A percentile compares a stretch with the other conserved stretches of the same genome.
phyloP scores from a whole-genome alignment of 768 basidiomycete genomes.

The Hygrophorus pudorinus region DNA sequence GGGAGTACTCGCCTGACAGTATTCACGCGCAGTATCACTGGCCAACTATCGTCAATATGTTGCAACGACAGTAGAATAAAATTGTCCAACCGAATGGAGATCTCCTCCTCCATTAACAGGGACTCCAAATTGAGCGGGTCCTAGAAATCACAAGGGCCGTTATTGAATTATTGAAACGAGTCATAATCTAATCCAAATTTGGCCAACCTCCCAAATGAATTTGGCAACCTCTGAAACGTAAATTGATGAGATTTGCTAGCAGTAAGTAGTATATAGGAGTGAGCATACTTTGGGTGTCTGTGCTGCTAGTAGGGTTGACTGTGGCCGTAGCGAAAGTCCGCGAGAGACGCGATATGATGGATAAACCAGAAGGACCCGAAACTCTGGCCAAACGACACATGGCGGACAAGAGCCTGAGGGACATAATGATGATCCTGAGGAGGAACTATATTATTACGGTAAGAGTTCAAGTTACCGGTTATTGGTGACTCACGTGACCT shows the following conservation, averaged over 20 bases:
- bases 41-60: neutral
- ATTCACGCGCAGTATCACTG: slow-evolving; percentile 71
- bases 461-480: too few relatives aligned
- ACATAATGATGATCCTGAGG: too few relatives aligned
- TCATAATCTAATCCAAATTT: neutral
- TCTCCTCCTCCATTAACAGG: slow-evolving; percentile 82
- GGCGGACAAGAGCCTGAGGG: too few relatives aligned
- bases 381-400: too few relatives aligned
- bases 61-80: slow-evolving; percentile 1
- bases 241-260: neutral
- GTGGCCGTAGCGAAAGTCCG: neutral
- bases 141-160: too few relatives aligned
- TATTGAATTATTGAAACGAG: neutral
- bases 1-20: slow-evolving; percentile 55
- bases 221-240: slow-evolving; percentile 1
- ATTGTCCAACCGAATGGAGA: slow-evolving; percentile 62
- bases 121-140: slow-evolving; percentile 78
- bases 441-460: too few relatives aligned
- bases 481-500: too few relatives aligned
- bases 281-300: neutral
- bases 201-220: slow-evolving; percentile 9
- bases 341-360: neutral
- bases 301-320: too few relatives aligned
- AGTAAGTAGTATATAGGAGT: neutral
- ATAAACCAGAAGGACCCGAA: too few relatives aligned